Conservation (phyloP, 192 early-diverging fungal genomes). For the Phlyctochytrium arcticum region DNA sequence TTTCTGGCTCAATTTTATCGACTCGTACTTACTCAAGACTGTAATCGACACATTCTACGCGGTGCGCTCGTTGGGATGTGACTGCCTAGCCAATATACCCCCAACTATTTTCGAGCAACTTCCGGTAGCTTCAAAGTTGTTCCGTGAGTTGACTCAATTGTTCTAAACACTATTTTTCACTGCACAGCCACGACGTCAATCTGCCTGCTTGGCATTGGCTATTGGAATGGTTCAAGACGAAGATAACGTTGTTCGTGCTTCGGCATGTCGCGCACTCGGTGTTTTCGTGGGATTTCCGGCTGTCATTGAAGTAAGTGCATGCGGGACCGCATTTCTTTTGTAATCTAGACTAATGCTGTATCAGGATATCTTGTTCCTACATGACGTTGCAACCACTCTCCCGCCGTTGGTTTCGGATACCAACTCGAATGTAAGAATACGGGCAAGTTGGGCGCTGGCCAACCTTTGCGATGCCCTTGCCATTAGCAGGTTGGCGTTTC, state of each 20-base stretch:
- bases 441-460: conserved; percentile 74
- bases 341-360: neutral
- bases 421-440: conserved; percentile 56
- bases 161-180: too few species aligned
- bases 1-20: conserved; percentile 22
- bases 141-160: neutral
- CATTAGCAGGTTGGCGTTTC: conserved; percentile 23
- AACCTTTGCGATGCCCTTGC: conserved; percentile 66
- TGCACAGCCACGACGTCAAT: conserved; percentile 16
- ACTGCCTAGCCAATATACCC: conserved; percentile 29
- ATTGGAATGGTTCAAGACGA: conserved; percentile 41
- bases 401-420: conserved; percentile 48
- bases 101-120: conserved; percentile 10
- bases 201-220: conserved; percentile 20
- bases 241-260: conserved; percentile 53
- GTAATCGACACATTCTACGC: conserved; percentile 21
- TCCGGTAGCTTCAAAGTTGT: neutral
- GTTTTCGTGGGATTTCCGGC: conserved; percentile 54
- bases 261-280: conserved; percentile 62
- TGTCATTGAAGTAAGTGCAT: conserved; percentile 44
- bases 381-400: conserved; percentile 51
- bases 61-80: conserved; percentile 26
- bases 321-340: neutral
- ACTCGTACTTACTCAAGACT: conserved; percentile 5
- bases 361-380: conserved; percentile 54